Percentiles rank a stretch among this genome's conserved stretches.
phyloP scores from a whole-genome alignment of 1,284 basidiomycete genomes.

The Singerocomus inundabilis region DNA sequence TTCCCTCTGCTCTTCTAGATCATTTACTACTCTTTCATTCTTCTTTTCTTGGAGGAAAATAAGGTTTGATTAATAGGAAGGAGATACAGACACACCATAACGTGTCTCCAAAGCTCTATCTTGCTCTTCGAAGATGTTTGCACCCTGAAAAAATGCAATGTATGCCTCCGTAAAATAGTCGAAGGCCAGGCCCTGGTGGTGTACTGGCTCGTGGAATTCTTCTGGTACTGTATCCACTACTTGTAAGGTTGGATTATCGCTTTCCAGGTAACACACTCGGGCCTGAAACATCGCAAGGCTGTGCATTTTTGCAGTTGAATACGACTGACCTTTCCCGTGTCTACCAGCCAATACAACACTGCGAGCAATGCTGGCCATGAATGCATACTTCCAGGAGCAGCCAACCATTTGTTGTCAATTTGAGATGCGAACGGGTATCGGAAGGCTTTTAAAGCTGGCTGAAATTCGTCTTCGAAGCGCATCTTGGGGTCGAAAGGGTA shows the following conservation, averaged over 20 bases:
- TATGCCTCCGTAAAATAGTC: slow-evolving; percentile 75
- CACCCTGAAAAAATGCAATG: slow-evolving; percentile 64
- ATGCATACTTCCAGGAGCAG: slow-evolving; percentile 79
- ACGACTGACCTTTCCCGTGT: slow-evolving; percentile 68
- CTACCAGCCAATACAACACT: slow-evolving; percentile 85
- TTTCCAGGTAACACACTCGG: slow-evolving; percentile 54
- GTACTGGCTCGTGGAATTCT: slow-evolving; percentile 68
- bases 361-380: slow-evolving; percentile 82
- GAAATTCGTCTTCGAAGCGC: slow-evolving; percentile 81
- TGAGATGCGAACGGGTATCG: slow-evolving; percentile 74
- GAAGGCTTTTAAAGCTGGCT: slow-evolving; percentile 68
- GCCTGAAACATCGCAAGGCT: slow-evolving; percentile 21
- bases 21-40: slow-evolving; percentile 58
- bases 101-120: slow-evolving; percentile 69
- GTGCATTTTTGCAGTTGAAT: background rate
- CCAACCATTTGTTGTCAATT: slow-evolving; percentile 80
- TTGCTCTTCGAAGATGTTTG: slow-evolving; percentile 70
- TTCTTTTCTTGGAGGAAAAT: slow-evolving; percentile 51
- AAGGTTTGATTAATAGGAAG: slow-evolving; percentile 1
- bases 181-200: slow-evolving; percentile 74
- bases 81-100: slow-evolving; percentile 55
- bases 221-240: slow-evolving; percentile 58
- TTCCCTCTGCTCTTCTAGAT: slow-evolving; percentile 56
- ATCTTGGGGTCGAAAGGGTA: slow-evolving; percentile 55
- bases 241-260: slow-evolving; percentile 66